Percentiles rank a stretch among this genome's conserved stretches.
These are phyloP conservation scores for Plasmodium chabaudi DNA, from an alignment of 169 alveolate genomes.

Conservation along the genomic window DNA sequence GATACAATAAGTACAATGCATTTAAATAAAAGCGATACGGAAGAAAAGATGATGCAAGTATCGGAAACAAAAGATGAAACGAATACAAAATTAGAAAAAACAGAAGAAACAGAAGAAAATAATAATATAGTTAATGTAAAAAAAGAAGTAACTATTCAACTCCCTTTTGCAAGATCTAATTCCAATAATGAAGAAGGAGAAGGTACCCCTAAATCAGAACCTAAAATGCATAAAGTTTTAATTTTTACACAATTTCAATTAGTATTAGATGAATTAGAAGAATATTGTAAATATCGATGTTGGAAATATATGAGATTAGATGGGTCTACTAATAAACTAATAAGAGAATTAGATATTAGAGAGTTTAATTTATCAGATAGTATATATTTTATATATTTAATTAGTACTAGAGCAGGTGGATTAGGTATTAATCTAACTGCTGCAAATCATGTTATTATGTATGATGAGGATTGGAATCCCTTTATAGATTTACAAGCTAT, in stretches of 20 bases:
- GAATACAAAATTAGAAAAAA: conserved; percentile 11
- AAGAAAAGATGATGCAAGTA: conserved; percentile 3
- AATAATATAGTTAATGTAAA: neutral
- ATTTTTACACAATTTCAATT: conserved; percentile 93
- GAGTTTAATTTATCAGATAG: conserved; percentile 90
- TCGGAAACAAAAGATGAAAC: conserved; percentile 1
- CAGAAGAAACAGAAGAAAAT: conserved; percentile 10
- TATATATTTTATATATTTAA: conserved; percentile 89
- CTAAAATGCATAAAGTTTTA: conserved; percentile 89
- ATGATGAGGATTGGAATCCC: conserved; percentile 99
- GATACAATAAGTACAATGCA: neutral
- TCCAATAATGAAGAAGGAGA: conserved; percentile 1
- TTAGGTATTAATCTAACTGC: conserved; percentile 97
- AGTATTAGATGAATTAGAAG: conserved; percentile 92
- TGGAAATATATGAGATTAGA: conserved; percentile 94
- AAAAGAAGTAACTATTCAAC: neutral
- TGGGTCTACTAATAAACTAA: conserved; percentile 92
- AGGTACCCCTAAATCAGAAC: neutral
- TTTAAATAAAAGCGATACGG: conserved; percentile 1
- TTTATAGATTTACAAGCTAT: conserved; percentile 99
- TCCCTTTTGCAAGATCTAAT: neutral
- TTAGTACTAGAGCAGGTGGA: conserved; percentile 97
- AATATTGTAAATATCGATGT: conserved; percentile 90
- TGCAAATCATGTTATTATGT: conserved; percentile 99
- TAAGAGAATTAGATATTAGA: conserved; percentile 91